Conservation (phyloP, 1,139 yeast species). For the Suhomyces panamericanus region DNA sequence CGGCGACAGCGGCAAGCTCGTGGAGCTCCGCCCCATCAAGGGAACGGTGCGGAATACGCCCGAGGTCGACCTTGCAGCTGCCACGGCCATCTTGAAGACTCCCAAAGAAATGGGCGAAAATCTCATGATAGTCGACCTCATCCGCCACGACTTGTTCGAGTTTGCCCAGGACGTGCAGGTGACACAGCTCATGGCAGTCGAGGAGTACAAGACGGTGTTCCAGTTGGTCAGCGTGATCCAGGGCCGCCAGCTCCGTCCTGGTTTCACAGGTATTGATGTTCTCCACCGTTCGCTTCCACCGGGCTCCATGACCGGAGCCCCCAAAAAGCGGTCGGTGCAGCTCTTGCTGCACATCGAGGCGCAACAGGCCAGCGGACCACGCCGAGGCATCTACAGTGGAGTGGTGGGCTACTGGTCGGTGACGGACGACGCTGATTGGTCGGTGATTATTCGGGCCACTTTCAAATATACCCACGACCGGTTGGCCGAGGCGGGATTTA, state of each 20-base stretch:
- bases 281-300: slow-evolving; percentile 85
- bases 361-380: slow-evolving; percentile 41
- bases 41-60: slow-evolving; percentile 82
- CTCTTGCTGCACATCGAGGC: slow-evolving; percentile 58
- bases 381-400: slow-evolving; percentile 91
- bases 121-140: slow-evolving; percentile 93
- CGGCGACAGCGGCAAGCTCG: slow-evolving; percentile 33
- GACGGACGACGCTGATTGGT: slow-evolving; percentile 91
- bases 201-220: slow-evolving; percentile 86
- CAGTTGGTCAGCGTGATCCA: slow-evolving; percentile 89
- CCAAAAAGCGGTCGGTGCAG: slow-evolving; percentile 90
- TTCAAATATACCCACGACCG: slow-evolving; percentile 61
- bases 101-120: slow-evolving; percentile 97
- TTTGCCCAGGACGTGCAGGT: slow-evolving; percentile 69
- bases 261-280: slow-evolving; percentile 73
- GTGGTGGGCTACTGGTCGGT: slow-evolving; percentile 95
- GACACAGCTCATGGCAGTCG: slow-evolving; percentile 82
- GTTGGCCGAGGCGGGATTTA: slow-evolving; percentile 29
- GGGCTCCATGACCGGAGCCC: slow-evolving; percentile 99
- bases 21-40: slow-evolving; percentile 91
- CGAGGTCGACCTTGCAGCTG: slow-evolving; percentile 53
- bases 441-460: slow-evolving; percentile 86
- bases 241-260: slow-evolving; percentile 50
- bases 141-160: slow-evolving; percentile 84
- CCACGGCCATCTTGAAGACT: slow-evolving; percentile 66